Conservation (phyloP, 2,329 filamentous ascomycete species). For the Dissoconium aciculare region DNA sequence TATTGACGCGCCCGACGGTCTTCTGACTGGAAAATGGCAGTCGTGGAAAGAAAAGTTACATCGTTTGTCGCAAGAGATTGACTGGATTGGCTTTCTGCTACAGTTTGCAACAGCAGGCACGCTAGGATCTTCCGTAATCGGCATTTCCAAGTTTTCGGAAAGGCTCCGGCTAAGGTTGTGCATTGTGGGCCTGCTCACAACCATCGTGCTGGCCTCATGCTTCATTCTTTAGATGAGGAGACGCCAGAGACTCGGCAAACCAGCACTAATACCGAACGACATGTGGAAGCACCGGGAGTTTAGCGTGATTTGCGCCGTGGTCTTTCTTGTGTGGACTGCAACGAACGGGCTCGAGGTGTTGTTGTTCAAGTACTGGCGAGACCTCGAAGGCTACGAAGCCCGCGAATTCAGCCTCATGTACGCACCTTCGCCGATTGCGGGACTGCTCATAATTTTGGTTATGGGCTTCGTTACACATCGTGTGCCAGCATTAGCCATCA, state of each 20-base stretch:
- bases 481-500: neutral
- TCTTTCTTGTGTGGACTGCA: neutral
- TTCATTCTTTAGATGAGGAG: conserved; percentile 1
- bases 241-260: neutral
- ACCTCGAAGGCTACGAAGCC: neutral
- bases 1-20: too few species aligned
- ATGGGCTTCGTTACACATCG: neutral
- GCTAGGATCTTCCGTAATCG: neutral
- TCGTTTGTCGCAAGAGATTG: neutral
- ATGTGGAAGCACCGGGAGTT: neutral
- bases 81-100: neutral
- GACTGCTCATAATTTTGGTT: neutral
- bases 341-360: neutral
- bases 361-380: neutral
- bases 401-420: neutral
- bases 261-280: neutral
- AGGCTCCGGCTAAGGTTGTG: neutral
- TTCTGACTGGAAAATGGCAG: too few species aligned
- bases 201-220: neutral
- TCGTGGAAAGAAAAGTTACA: neutral
- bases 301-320: neutral
- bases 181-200: neutral
- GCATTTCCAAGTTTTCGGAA: neutral
- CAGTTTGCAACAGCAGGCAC: neutral
- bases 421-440: neutral